Conservation (phyloP, 495 filamentous ascomycete species). For the Podospora appendiculata region DNA sequence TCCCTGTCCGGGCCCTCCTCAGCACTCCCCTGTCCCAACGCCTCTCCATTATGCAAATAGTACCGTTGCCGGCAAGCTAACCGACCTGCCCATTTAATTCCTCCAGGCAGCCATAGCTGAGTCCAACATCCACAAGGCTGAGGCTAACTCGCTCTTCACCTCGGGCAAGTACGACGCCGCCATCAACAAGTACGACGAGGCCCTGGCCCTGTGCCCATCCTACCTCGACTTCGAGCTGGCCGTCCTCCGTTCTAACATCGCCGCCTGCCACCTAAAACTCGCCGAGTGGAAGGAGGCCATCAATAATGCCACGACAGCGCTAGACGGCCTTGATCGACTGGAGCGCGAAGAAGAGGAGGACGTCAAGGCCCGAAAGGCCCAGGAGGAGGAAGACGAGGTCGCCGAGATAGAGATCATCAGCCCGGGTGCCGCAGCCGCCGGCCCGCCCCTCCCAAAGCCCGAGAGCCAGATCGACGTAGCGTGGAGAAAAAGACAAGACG, state of each 20-base stretch:
- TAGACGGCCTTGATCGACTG: constrained; percentile 64
- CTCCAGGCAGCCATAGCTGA: constrained; percentile 57
- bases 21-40: neutral
- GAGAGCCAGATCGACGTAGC: constrained; percentile 25
- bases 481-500: constrained; percentile 35
- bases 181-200: constrained; percentile 83
- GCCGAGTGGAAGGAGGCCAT: constrained; percentile 81
- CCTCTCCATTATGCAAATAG: neutral
- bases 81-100: neutral
- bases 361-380: constrained; percentile 16
- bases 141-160: constrained; percentile 72
- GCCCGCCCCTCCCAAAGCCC: constrained; percentile 28
- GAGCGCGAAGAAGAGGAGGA: constrained; percentile 20
- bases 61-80: no score
- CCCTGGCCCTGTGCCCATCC: constrained; percentile 70
- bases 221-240: constrained; percentile 89
- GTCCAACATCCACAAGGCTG: constrained; percentile 65
- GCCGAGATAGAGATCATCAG: constrained; percentile 51
- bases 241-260: constrained; percentile 77
- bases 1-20: neutral
- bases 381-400: constrained; percentile 48
- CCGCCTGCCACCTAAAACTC: constrained; percentile 85
- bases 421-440: constrained; percentile 41
- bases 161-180: constrained; percentile 69
- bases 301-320: constrained; percentile 59